Conservation (phyloP, 257 asterid species). For the Phtheirospermum japonicum region DNA sequence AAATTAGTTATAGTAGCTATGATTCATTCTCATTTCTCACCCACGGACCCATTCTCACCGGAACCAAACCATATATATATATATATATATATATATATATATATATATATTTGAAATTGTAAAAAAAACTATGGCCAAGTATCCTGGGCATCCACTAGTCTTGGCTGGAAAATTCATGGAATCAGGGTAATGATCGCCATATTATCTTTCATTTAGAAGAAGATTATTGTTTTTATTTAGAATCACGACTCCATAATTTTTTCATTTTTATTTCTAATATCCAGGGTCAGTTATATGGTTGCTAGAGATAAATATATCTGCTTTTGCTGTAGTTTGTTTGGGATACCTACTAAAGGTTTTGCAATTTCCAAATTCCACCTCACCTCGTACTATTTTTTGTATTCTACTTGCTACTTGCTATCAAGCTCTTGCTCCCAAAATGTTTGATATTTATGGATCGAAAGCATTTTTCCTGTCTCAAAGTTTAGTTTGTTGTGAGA, state of each 20-base stretch:
- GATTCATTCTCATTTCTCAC: too few species aligned
- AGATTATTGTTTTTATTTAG: not conserved
- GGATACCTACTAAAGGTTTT: slow-evolving; percentile 93
- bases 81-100: too few species aligned
- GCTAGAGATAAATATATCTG: slow-evolving; percentile 48
- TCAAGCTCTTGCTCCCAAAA: too few species aligned
- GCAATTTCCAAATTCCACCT: too few species aligned
- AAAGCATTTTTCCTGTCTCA: too few species aligned
- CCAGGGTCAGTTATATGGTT: slow-evolving; percentile 91
- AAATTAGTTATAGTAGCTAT: too few species aligned
- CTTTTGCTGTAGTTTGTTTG: slow-evolving; percentile 66
- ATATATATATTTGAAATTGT: too few species aligned
- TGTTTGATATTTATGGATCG: too few species aligned
- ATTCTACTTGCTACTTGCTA: too few species aligned
- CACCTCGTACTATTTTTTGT: not conserved
- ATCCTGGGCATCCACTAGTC: slow-evolving; percentile 75
- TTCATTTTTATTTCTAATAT: slow-evolving; percentile 13
- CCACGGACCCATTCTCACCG: too few species aligned
- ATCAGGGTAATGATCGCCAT: slow-evolving; percentile 70
- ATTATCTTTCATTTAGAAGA: slow-evolving; percentile 1
- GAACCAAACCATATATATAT: too few species aligned
- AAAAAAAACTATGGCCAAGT: slow-evolving; percentile 44
- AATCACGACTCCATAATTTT: not conserved
- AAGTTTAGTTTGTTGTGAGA: not conserved
- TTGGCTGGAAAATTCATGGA: slow-evolving; percentile 95